Evolutionary conservation across 805 yeast species (phyloP).

Genomic region (Pichia californica): DNA sequence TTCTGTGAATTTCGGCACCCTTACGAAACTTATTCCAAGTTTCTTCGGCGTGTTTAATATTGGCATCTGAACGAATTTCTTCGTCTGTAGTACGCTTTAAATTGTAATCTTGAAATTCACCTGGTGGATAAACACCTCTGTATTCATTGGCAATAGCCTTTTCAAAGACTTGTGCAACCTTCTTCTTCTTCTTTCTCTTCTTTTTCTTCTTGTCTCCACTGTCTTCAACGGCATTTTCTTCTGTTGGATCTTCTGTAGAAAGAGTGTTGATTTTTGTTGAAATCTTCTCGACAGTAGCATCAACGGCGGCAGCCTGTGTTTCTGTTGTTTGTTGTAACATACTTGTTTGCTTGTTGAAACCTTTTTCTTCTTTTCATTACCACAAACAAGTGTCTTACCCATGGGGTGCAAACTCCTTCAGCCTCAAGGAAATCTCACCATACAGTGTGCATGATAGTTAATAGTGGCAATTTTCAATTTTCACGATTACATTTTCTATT

Average conservation of each 20-base stretch:
- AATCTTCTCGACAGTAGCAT: constrained; percentile 1
- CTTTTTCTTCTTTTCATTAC: not conserved
- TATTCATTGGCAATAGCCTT: constrained; percentile 56
- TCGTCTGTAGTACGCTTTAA: constrained; percentile 75
- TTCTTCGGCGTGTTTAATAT: constrained; percentile 15
- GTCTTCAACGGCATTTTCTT: constrained; percentile 7
- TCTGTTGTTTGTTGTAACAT: not conserved
- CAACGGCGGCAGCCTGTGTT: not conserved
- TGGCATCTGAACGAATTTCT: constrained; percentile 41
- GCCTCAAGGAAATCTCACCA: no score
- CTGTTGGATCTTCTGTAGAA: constrained; percentile 4
- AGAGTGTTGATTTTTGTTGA: not conserved
- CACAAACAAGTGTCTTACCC: no score
- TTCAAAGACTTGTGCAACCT: constrained; percentile 39
- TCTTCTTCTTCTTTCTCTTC: constrained; percentile 51
- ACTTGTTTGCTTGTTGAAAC: not conserved
- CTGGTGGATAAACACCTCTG: constrained; percentile 74
- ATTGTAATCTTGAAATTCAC: constrained; percentile 78
- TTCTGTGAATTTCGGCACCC: constrained; percentile 93
- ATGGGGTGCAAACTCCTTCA: no score
- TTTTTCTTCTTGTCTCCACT: constrained; percentile 38
- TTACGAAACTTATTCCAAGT: constrained; percentile 86
- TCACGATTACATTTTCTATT: no score
- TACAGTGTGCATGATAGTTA: no score
- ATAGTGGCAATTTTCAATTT: no score